Evolutionary conservation across 1,284 basidiomycete genomes (phyloP), one percentile per base, ranked within the genome.

Genomic region (Cryptococcus amylolentus): DNA sequence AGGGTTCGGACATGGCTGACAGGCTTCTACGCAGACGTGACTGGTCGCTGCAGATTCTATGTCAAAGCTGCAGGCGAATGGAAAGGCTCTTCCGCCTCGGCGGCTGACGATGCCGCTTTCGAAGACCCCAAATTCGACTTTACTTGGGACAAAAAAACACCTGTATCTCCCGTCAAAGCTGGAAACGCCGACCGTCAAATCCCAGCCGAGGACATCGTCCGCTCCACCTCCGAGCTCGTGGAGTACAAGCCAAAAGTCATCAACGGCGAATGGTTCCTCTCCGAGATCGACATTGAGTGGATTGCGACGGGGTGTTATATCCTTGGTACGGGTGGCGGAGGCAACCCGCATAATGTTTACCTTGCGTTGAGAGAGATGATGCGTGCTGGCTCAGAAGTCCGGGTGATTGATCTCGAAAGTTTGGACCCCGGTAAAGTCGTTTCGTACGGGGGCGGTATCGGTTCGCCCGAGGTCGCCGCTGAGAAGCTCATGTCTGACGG

Each of bases 381-480:
- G 1, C 60, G 71, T 7, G 57, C 50, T 10, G 72, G 73, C 13
- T 58, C 51, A 4, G 56, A n/a, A 5, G 51, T 69, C 38, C 50
- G 59, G 6, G 66, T 76, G 6, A 58, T 73, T 44, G 73, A 75
- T 52, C 45, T 72, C 2, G 48, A 57, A 3, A 37, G 45, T 0
- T 39, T 73, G 31, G 43, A 51, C 12, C 40, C 41, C 8, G 59
- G 64, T 37, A 55, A 53, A 10, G 23, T 65, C 27, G 48, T 68
- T 12, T 50, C 54, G 3, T 72, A 69, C 65, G 73, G 76, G 72
- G 71, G 72, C 37, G 79, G 75, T 23, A 78, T 80, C 76, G 83
- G 83, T 1, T 81, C 80, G 9, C 82, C 82, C 2, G 81, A 81
- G 57, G 81, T 80, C 12, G 55, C 57, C 7, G 44, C 50, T 31